These are phyloP conservation scores for Tylopilus intermedius DNA, from an alignment of 768 basidiomycete species.

Conservation along the genomic window DNA sequence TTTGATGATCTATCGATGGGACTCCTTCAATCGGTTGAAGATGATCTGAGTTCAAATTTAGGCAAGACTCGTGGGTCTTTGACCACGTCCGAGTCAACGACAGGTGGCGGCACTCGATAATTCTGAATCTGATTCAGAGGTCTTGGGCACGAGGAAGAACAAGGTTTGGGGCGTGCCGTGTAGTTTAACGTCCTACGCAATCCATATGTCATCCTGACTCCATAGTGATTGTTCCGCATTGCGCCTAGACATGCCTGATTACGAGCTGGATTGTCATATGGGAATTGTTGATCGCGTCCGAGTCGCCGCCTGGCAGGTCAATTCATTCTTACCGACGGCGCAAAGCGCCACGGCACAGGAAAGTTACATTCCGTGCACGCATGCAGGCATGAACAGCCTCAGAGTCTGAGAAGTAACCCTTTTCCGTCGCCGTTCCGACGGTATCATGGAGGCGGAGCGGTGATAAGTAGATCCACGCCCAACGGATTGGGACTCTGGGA, in stretches of 20 bases:
- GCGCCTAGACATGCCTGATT: constrained; percentile 3
- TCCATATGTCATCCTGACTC: background rate
- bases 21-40: no score
- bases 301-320: background rate
- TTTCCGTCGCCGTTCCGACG: constrained; percentile 4
- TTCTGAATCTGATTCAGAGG: background rate
- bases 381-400: background rate
- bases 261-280: background rate
- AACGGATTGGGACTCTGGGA: background rate
- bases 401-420: background rate
- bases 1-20: no score
- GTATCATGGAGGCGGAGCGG: background rate
- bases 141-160: background rate
- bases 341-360: background rate
- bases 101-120: no score
- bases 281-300: background rate
- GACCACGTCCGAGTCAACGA: no score
- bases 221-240: background rate
- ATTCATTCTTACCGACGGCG: constrained; percentile 9
- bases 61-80: no score
- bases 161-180: background rate
- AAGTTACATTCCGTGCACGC: background rate
- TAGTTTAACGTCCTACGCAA: background rate
- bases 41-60: no score
- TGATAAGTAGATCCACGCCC: background rate